Conservation (phyloP, 257 asterid genomes). For the Gentiana straminea region DNA sequence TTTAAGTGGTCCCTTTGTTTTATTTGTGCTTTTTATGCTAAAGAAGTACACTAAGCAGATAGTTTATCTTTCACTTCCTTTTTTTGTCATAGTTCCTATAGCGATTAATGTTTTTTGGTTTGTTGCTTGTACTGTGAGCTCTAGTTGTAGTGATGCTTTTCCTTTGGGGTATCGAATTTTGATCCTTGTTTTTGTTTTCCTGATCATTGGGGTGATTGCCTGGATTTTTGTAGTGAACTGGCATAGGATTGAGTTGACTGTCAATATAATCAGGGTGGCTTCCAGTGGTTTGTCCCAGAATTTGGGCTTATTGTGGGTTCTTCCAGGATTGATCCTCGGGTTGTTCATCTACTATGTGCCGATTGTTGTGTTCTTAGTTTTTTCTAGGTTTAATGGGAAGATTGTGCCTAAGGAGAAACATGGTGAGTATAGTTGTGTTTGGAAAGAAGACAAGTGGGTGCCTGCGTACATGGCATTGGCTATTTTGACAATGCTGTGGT, state of each 20-base stretch:
- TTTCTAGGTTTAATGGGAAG: conserved; percentile 65
- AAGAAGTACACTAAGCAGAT: conserved; percentile 80
- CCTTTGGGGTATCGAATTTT: conserved; percentile 67
- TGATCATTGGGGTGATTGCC: conserved; percentile 67
- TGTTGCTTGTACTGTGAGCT: conserved; percentile 74
- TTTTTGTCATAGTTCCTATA: conserved; percentile 70
- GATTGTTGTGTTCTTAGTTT: conserved; percentile 63
- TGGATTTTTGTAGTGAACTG: conserved; percentile 81
- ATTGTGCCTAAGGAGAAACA: conserved; percentile 50
- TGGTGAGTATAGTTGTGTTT: conserved; percentile 61
- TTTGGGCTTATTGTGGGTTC: conserved; percentile 69
- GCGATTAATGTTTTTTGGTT: conserved; percentile 73
- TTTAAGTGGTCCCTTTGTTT: conserved; percentile 48
- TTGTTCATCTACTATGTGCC: conserved; percentile 61
- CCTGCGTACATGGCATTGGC: conserved; percentile 80
- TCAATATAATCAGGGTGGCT: conserved; percentile 63
- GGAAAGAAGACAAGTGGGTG: conserved; percentile 97
- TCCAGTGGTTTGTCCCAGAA: conserved; percentile 59
- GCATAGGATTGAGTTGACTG: conserved; percentile 93
- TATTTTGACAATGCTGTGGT: conserved; percentile 90
- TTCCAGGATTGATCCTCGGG: conserved; percentile 52
- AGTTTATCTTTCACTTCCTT: conserved; percentile 77
- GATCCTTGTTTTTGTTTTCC: conserved; percentile 55
- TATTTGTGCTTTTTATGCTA: conserved; percentile 58
- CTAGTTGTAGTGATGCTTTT: conserved; percentile 61